Percentiles rank a stretch among this genome's conserved stretches.
These are phyloP conservation scores for Geotrichum aggregatum DNA, from an alignment of 1,139 yeast genomes.

Conservation along the genomic window DNA sequence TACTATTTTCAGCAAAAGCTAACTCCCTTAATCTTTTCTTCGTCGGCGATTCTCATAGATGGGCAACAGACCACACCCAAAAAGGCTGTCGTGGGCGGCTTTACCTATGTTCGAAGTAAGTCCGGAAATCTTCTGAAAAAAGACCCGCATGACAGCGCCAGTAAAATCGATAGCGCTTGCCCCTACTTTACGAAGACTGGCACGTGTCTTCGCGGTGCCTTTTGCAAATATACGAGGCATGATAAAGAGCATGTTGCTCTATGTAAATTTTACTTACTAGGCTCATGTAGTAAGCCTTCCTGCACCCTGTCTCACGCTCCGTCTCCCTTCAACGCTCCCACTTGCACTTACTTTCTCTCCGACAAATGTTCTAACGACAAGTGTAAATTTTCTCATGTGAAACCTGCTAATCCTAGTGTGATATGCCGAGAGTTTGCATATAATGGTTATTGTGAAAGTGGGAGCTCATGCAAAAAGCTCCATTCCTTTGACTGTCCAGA, in stretches of 20 bases:
- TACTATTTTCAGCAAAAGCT: neutral
- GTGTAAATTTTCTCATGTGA: constrained; percentile 57
- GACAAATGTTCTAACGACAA: constrained; percentile 52
- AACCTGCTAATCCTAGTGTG: constrained; percentile 44
- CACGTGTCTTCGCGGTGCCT: constrained; percentile 49
- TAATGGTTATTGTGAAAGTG: constrained; percentile 65
- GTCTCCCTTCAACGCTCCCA: constrained; percentile 60
- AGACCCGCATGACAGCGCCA: constrained; percentile 19
- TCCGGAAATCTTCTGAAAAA: constrained; percentile 31
- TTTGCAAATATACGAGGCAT: constrained; percentile 54
- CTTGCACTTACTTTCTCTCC: constrained; percentile 52
- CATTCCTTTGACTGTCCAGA: constrained; percentile 72
- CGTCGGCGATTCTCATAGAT: neutral
- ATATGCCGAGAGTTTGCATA: constrained; percentile 65
- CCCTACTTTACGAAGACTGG: constrained; percentile 38
- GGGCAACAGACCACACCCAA: constrained; percentile 26
- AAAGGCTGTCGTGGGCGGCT: constrained; percentile 30
- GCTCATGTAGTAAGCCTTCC: constrained; percentile 46
- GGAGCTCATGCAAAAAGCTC: constrained; percentile 52
- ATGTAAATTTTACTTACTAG: constrained; percentile 50
- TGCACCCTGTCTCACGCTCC: constrained; percentile 59
- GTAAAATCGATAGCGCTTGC: constrained; percentile 26
- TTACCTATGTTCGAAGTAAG: constrained; percentile 32
- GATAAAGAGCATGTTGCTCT: constrained; percentile 49
- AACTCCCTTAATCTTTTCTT: constrained; percentile 3